phyloP scores from a whole-genome alignment of 129 eudicot species.

The Cynara cardunculus region DNA sequence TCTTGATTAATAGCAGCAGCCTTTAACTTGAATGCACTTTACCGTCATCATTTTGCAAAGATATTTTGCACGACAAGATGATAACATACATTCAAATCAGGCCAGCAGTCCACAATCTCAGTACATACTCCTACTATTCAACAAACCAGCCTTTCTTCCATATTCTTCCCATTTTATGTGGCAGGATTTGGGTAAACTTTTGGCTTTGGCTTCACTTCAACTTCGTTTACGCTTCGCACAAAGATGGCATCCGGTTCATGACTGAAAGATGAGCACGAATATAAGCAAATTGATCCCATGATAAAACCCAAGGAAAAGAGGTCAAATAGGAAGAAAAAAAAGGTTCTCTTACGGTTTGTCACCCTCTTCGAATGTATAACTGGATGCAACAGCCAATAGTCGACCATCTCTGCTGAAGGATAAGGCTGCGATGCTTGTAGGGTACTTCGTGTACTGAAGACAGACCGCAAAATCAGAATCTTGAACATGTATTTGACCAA shows the following conservation, averaged over 20 bases:
- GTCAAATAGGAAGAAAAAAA: neutral
- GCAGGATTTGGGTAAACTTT: conserved; percentile 69
- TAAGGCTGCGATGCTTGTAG: conserved; percentile 82
- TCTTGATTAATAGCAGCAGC: conserved; percentile 3
- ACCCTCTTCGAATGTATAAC: conserved; percentile 93
- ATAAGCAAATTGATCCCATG: neutral
- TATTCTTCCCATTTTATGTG: conserved; percentile 28
- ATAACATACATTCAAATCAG: conserved; percentile 14
- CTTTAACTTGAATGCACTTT: conserved; percentile 16
- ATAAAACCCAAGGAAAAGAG: neutral
- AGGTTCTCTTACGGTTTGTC: conserved; percentile 59
- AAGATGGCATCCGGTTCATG: conserved; percentile 91
- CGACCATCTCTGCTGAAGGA: conserved; percentile 92
- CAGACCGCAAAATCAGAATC: neutral
- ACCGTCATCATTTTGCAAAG: conserved; percentile 15
- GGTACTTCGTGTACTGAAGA: conserved; percentile 84
- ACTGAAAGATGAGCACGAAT: conserved; percentile 36
- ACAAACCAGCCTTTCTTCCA: conserved; percentile 25
- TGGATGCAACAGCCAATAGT: conserved; percentile 87
- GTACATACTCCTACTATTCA: conserved; percentile 10
- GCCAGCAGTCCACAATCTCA: neutral
- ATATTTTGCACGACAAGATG: conserved; percentile 30
- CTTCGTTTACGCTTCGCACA: conserved; percentile 81
- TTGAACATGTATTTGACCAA: neutral
- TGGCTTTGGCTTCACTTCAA: conserved; percentile 96